Percentiles rank a stretch among this genome's conserved stretches.
These are phyloP conservation scores for Saururus chinensis DNA, from an alignment of 164 flowering plant genomes.

Conservation along the genomic window DNA sequence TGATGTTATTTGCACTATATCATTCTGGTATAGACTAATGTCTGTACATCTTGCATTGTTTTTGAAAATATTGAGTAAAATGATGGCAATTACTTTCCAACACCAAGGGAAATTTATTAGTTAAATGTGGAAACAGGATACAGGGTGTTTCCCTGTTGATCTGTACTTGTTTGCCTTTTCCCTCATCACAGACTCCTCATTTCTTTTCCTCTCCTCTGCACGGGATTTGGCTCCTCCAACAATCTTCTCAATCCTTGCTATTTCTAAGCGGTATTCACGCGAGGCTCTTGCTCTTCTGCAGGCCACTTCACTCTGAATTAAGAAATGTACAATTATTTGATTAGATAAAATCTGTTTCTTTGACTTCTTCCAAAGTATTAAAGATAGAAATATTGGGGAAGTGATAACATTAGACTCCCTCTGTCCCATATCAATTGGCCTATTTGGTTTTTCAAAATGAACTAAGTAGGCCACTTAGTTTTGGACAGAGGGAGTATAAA, in stretches of 20 bases:
- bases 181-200: conserved; percentile 36
- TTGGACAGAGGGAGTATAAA: too few relatives aligned
- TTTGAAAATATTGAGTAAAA: too few relatives aligned
- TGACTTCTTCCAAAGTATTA: neutral
- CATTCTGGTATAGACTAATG: too few relatives aligned
- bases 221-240: conserved; percentile 47
- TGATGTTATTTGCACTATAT: too few relatives aligned
- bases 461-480: too few relatives aligned
- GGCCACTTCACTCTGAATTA: conserved; percentile 39
- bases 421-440: too few relatives aligned
- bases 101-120: neutral
- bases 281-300: conserved; percentile 22
- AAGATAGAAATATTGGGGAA: neutral
- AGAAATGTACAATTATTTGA: too few relatives aligned
- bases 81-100: too few relatives aligned
- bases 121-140: conserved; percentile 43
- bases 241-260: conserved; percentile 42
- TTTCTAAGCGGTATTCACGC: conserved; percentile 34
- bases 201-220: conserved; percentile 42
- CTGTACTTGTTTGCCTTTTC: conserved; percentile 49
- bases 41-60: too few relatives aligned
- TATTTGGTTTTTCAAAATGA: too few relatives aligned
- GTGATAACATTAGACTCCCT: neutral
- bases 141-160: conserved; percentile 33
- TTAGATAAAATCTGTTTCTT: neutral